A percentile compares a stretch with the other conserved stretches of the same genome.
Conservation (phyloP, 169 alveolate genomes). For the Theileria parva region DNA sequence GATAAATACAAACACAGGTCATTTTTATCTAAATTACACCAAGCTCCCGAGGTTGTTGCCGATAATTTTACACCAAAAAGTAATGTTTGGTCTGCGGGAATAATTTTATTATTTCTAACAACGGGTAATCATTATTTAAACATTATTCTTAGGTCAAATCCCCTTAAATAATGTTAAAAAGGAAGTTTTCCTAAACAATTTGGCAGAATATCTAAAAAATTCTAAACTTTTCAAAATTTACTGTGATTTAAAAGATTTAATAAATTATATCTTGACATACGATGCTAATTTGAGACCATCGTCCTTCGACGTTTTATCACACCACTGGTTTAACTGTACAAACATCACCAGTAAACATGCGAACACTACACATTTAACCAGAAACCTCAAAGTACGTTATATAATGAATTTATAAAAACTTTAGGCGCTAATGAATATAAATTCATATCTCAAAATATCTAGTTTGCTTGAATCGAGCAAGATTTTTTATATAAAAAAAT, state of each 20-base stretch:
- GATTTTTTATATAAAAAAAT: conserved; percentile 18
- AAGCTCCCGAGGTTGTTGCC: conserved; percentile 42
- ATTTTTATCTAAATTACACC: conserved; percentile 16
- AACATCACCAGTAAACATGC: background rate
- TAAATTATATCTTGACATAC: conserved; percentile 25
- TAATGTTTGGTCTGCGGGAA: conserved; percentile 64
- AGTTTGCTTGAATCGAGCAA: conserved; percentile 40
- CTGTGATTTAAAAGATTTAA: conserved; percentile 38
- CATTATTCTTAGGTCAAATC: conserved; percentile 4
- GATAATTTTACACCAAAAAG: conserved; percentile 30
- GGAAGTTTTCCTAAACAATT: conserved; percentile 12
- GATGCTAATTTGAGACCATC: conserved; percentile 48
- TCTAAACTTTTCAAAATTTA: conserved; percentile 30
- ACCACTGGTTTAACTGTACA: conserved; percentile 51
- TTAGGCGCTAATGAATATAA: conserved; percentile 27
- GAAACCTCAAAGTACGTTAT: conserved; percentile 16
- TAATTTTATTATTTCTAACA: conserved; percentile 44
- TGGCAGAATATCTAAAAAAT: background rate
- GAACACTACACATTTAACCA: conserved; percentile 7
- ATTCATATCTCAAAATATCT: conserved; percentile 24
- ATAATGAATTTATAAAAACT: background rate
- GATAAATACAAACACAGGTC: conserved; percentile 30
- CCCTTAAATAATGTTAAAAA: conserved; percentile 29
- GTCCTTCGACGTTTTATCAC: conserved; percentile 44
- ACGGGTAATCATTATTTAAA: conserved; percentile 32